Percentiles rank a stretch among this genome's conserved stretches.
Conservation (phyloP, 2,329 filamentous ascomycete genomes). For the Biscogniauxia mediterranea region DNA sequence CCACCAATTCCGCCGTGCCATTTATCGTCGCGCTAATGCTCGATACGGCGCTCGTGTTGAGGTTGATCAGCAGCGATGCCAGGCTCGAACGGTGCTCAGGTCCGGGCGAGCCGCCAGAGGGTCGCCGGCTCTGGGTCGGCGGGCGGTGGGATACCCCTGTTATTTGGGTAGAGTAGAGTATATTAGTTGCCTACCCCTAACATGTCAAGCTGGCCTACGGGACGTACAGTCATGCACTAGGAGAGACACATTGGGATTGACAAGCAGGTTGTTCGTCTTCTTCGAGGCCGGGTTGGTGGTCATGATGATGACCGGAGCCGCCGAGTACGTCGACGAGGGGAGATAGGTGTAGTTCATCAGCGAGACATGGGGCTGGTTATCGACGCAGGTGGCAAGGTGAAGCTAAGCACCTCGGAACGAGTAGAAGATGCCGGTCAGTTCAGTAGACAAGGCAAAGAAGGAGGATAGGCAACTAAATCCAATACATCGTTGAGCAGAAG, state of each 20-base stretch:
- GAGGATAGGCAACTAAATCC: constrained; percentile 5
- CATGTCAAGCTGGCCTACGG: too few relatives aligned
- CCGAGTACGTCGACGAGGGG: constrained; percentile 67
- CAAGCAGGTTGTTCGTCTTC: constrained; percentile 77
- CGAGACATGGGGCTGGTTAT: constrained; percentile 84
- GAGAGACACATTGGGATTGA: constrained; percentile 84
- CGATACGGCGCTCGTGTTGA: constrained; percentile 85
- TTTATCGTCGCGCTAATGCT: constrained; percentile 93
- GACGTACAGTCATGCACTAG: constrained; percentile 85
- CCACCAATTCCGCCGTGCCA: constrained; percentile 74
- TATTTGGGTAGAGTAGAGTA: constrained; percentile 4
- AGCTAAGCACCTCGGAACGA: constrained; percentile 55
- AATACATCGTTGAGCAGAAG: constrained; percentile 11
- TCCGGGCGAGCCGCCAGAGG: constrained; percentile 60
- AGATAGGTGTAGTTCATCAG: constrained; percentile 99
- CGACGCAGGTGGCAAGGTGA: constrained; percentile 86
- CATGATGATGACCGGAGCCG: constrained; percentile 86
- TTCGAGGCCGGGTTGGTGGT: constrained; percentile 79
- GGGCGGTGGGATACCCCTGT: constrained; percentile 85
- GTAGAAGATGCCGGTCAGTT: too few relatives aligned
- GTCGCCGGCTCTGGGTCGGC: constrained; percentile 63
- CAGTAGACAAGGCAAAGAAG: background rate
- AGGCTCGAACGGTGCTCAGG: constrained; percentile 70
- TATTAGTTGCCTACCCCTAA: background rate
- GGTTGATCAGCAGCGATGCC: constrained; percentile 78